Conservation (phyloP, 75 land plant species). For the Picea glauca region DNA sequence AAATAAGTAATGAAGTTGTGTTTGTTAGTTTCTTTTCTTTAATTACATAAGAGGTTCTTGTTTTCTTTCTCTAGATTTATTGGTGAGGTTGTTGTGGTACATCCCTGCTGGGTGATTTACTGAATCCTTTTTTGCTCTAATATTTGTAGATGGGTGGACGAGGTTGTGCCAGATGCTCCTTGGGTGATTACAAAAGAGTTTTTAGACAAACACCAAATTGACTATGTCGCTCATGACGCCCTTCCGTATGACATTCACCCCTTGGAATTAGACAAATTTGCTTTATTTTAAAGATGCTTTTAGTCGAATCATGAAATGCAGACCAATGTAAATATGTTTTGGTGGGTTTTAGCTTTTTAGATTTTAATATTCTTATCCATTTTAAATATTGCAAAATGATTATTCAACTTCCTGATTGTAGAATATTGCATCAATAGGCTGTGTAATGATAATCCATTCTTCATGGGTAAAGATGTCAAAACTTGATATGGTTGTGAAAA, state of each 20-base stretch:
- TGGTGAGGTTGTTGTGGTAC: conserved; percentile 32
- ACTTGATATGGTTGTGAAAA: too few species aligned
- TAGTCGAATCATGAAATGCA: not conserved
- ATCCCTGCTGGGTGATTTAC: conserved; percentile 43
- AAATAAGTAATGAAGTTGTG: too few species aligned
- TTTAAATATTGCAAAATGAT: too few species aligned
- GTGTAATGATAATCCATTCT: too few species aligned
- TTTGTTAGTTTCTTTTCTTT: too few species aligned
- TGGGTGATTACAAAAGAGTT: conserved; percentile 51
- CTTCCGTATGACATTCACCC: conserved; percentile 35
- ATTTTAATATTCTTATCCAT: not conserved
- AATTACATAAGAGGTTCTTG: not conserved
- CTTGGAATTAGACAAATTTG: not conserved
- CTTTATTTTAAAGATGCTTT: not conserved
- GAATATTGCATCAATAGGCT: too few species aligned
- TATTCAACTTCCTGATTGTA: too few species aligned
- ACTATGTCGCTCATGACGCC: conserved; percentile 40
- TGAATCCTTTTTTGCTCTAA: not conserved
- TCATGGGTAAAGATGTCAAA: too few species aligned
- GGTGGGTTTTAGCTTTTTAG: not conserved
- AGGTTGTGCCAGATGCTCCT: conserved; percentile 45
- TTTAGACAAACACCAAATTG: conserved; percentile 39
- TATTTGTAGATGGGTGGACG: conserved; percentile 55
- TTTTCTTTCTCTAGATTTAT: conserved; percentile 29
- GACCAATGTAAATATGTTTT: not conserved